Percentiles rank a stretch among this genome's conserved stretches.
phyloP scores from a whole-genome alignment of 257 asterid genomes.

The Jaltomata sinuosa region DNA sequence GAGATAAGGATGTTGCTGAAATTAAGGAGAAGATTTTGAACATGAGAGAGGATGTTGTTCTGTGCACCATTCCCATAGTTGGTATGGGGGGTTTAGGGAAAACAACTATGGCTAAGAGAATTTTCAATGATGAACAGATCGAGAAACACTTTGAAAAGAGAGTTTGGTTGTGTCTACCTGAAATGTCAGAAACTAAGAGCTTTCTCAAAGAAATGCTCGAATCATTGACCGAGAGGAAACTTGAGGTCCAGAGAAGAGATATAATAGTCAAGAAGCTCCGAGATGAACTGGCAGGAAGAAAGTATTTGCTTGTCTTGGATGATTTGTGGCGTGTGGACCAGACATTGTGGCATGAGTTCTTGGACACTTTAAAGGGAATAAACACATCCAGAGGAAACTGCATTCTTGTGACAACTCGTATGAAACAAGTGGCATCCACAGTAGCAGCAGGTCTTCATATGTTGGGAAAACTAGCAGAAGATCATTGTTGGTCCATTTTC shows the following conservation, averaged over 20 bases:
- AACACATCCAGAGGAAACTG: not conserved
- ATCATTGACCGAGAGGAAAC: not conserved
- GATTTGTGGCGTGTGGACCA: slow-evolving; percentile 18
- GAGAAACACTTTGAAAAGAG: too few species aligned
- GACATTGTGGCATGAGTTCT: not conserved
- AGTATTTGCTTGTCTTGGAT: slow-evolving; percentile 16
- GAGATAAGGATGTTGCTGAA: too few species aligned
- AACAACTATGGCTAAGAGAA: too few species aligned
- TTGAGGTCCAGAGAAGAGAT: not conserved
- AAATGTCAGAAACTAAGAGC: not conserved
- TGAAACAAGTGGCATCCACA: not conserved
- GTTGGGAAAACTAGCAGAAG: not conserved
- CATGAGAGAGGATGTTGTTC: too few species aligned
- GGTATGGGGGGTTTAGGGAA: too few species aligned
- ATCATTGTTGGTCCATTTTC: slow-evolving; percentile 10
- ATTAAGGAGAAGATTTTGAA: too few species aligned
- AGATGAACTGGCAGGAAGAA: not conserved
- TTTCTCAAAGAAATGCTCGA: slow-evolving; percentile 5
- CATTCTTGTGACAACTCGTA: slow-evolving; percentile 15
- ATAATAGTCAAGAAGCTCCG: not conserved
- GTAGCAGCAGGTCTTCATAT: not conserved
- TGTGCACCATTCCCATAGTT: too few species aligned
- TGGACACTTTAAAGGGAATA: not conserved
- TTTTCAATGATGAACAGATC: too few species aligned
- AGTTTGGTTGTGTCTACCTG: too few species aligned